Evolutionary conservation across 164 flowering plant species (phyloP).

Genomic region (Aristolochia californica): DNA sequence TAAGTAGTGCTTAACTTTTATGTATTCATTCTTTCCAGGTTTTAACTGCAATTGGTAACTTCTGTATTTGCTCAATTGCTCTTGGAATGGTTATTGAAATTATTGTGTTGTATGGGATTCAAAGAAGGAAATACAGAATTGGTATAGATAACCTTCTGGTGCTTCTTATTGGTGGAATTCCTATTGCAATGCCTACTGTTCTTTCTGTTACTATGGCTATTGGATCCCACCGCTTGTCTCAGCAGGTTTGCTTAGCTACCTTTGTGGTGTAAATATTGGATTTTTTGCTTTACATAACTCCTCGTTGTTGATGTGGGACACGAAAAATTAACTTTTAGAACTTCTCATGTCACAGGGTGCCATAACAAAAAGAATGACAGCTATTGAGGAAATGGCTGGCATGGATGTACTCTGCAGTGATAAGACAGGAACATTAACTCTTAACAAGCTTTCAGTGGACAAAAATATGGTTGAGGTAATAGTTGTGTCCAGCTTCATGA

Average conservation of each 20-base stretch:
- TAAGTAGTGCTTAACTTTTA: neutral
- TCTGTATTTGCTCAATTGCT: constrained; percentile 73
- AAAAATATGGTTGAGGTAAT: constrained; percentile 58
- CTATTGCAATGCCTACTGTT: constrained; percentile 87
- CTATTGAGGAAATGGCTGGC: constrained; percentile 82
- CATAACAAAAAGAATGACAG: constrained; percentile 80
- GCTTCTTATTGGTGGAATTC: constrained; percentile 72
- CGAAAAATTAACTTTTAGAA: neutral
- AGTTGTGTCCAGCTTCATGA: neutral
- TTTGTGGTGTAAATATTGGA: neutral
- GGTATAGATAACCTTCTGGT: constrained; percentile 70
- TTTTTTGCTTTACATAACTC: neutral
- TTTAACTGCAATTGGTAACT: constrained; percentile 67
- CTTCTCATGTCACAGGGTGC: constrained; percentile 43
- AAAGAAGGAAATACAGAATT: constrained; percentile 31
- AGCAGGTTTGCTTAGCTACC: constrained; percentile 40
- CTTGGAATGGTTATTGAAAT: constrained; percentile 59
- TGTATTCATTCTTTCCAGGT: constrained; percentile 29
- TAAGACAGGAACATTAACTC: constrained; percentile 69
- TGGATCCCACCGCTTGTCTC: constrained; percentile 68
- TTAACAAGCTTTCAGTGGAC: constrained; percentile 63
- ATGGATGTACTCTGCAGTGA: constrained; percentile 88
- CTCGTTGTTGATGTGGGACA: neutral
- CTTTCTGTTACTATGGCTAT: constrained; percentile 80
- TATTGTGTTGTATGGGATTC: constrained; percentile 40